Evolutionary conservation across 1,284 basidiomycete genomes (phyloP).

Genomic region (Kalmanozyma brasiliensis): DNA sequence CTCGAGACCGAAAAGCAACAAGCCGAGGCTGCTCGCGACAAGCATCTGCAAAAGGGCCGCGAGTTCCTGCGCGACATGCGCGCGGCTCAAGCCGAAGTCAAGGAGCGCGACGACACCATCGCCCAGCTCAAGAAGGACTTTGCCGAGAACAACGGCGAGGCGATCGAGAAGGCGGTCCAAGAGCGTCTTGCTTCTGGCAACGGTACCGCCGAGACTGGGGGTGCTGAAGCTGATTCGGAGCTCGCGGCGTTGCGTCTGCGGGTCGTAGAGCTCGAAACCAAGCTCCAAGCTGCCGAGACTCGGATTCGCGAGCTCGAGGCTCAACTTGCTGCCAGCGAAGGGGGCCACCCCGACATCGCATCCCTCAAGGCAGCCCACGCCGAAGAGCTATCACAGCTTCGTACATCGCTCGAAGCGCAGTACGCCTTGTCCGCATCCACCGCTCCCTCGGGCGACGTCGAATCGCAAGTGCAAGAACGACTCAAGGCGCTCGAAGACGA

Average conservation of each 20-base stretch:
- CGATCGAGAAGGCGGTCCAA: slow-evolving; percentile 53
- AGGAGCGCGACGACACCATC: slow-evolving; percentile 48
- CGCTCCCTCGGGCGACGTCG: slow-evolving; percentile 22
- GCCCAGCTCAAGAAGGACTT: slow-evolving; percentile 49
- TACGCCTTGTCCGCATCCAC: slow-evolving; percentile 14
- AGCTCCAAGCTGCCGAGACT: slow-evolving; percentile 43
- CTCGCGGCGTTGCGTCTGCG: slow-evolving; percentile 35
- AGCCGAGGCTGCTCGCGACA: slow-evolving; percentile 28
- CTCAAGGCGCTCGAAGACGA: slow-evolving; percentile 49
- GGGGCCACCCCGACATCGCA: slow-evolving; percentile 17
- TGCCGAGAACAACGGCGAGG: slow-evolving; percentile 48
- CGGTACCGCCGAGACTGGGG: background rate
- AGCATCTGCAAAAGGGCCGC: slow-evolving; percentile 49
- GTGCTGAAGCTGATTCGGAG: slow-evolving; percentile 16
- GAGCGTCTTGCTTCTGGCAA: slow-evolving; percentile 29
- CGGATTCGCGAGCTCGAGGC: slow-evolving; percentile 48
- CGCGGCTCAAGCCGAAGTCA: slow-evolving; percentile 49
- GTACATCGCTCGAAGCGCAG: slow-evolving; percentile 33
- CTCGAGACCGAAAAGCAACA: slow-evolving; percentile 44
- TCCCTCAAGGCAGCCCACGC: slow-evolving; percentile 44
- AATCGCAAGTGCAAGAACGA: slow-evolving; percentile 40
- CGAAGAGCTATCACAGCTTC: slow-evolving; percentile 40
- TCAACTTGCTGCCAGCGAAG: slow-evolving; percentile 29
- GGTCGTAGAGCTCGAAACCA: slow-evolving; percentile 58
- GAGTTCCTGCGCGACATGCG: slow-evolving; percentile 46